A percentile compares a stretch with the other conserved stretches of the same genome.
Evolutionary conservation across 352 stramenopile genomes (phyloP).

Genomic region (Pythium pyrilobum): DNA sequence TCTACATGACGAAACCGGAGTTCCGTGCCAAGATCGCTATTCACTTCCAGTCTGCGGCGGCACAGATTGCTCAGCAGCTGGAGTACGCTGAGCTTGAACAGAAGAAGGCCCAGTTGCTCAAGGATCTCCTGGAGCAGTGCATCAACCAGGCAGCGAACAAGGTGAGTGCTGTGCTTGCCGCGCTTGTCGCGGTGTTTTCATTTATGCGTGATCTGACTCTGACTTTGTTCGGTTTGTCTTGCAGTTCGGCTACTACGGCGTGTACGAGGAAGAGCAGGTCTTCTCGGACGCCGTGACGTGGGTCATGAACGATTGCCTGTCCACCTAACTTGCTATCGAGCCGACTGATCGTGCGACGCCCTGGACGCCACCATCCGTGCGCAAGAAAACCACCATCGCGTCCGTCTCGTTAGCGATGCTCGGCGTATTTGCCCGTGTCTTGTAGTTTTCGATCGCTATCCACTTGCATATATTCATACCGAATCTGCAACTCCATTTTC

Average conservation of each 20-base stretch:
- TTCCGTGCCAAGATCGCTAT: conserved; percentile 20
- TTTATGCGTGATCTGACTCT: neutral
- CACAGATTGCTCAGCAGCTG: conserved; percentile 1
- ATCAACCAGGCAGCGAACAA: conserved; percentile 19
- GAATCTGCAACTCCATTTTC: no score
- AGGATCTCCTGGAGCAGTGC: conserved; percentile 16
- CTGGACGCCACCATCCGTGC: no score
- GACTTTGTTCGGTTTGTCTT: conserved; percentile 4
- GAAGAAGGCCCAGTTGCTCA: conserved; percentile 13
- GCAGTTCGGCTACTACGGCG: conserved; percentile 23
- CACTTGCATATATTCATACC: no score
- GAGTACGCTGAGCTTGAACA: conserved; percentile 4
- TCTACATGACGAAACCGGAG: conserved; percentile 17
- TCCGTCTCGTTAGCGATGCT: no score
- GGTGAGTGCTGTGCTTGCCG: conserved; percentile 15
- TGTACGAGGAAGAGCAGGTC: conserved; percentile 19
- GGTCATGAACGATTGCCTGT: conserved; percentile 21
- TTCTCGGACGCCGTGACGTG: conserved; percentile 23
- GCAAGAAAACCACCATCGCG: no score
- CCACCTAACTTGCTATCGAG: no score
- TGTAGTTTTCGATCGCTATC: no score
- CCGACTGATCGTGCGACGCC: no score
- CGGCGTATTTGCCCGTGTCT: no score
- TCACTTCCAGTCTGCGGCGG: conserved; percentile 9
- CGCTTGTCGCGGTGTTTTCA: no score